phyloP scores from a whole-genome alignment of 2,329 filamentous ascomycete species.

The Dactylellina drechsleri region DNA sequence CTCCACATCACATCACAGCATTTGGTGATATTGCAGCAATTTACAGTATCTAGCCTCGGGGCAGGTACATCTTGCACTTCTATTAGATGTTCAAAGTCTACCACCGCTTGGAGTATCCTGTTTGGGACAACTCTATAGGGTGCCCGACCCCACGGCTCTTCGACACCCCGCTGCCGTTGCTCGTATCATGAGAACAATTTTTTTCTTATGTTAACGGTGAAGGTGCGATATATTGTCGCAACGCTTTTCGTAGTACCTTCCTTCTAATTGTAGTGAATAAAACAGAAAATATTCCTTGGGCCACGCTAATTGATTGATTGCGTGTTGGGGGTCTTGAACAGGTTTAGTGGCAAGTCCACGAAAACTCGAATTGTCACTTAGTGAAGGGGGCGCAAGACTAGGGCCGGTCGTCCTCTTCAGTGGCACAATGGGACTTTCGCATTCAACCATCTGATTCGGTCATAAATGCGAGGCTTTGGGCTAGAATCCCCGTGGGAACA shows the following conservation, averaged over 20 bases:
- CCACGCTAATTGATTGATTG: too few species aligned
- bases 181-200: background rate
- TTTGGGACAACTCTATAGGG: constrained; percentile 26
- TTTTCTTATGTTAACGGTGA: constrained; percentile 4
- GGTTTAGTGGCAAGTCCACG: background rate
- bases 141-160: background rate
- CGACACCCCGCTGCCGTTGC: constrained; percentile 7
- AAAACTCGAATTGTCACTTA: background rate
- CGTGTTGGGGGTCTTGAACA: too few species aligned
- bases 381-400: constrained; percentile 3
- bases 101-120: constrained; percentile 29
- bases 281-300: background rate
- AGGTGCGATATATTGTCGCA: constrained; percentile 17
- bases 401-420: background rate
- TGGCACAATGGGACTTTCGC: constrained; percentile 35
- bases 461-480: constrained; percentile 16
- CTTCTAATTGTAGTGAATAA: background rate
- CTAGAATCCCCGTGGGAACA: too few species aligned
- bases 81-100: background rate
- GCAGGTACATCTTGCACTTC: constrained; percentile 15
- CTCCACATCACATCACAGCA: constrained; percentile 15
- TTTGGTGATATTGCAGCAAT: background rate
- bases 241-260: background rate
- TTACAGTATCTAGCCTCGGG: constrained; percentile 16
- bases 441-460: constrained; percentile 33